phyloP scores from a whole-genome alignment of 2,329 filamentous ascomycete species.

The Eutypella sp. region DNA sequence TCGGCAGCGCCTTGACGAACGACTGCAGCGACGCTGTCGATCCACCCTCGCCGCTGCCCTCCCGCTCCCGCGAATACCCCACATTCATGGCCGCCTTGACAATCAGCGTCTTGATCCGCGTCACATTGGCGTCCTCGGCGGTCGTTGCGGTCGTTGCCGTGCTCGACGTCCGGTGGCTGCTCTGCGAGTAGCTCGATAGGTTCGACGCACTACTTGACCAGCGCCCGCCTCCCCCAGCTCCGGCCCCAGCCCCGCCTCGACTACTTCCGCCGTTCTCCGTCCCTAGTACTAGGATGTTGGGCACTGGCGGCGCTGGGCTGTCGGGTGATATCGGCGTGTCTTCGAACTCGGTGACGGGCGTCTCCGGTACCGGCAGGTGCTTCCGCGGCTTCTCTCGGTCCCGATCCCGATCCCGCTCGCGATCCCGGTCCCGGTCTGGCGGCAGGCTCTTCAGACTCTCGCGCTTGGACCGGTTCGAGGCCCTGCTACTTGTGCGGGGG shows the following conservation, averaged over 20 bases:
- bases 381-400: slow-evolving; percentile 39
- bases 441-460: slow-evolving; percentile 46
- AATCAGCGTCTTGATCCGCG: slow-evolving; percentile 72
- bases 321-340: slow-evolving; percentile 81
- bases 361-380: slow-evolving; percentile 64
- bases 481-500: slow-evolving; percentile 44
- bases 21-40: slow-evolving; percentile 57
- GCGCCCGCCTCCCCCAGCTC: slow-evolving; percentile 51
- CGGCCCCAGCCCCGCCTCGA: too few species aligned
- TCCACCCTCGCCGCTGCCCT: slow-evolving; percentile 38
- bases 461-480: slow-evolving; percentile 50
- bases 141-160: slow-evolving; percentile 66
- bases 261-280: slow-evolving; percentile 47
- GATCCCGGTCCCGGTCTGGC: too few species aligned
- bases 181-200: slow-evolving; percentile 73
- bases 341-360: slow-evolving; percentile 91
- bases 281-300: slow-evolving; percentile 84
- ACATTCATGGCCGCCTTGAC: slow-evolving; percentile 82
- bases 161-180: slow-evolving; percentile 59
- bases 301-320: slow-evolving; percentile 67
- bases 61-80: slow-evolving; percentile 67
- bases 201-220: slow-evolving; percentile 82
- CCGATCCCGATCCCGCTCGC: not conserved
- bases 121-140: slow-evolving; percentile 71
- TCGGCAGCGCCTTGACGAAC: slow-evolving; percentile 71